phyloP scores from a whole-genome alignment of 2,329 filamentous ascomycete species.

The Penicillium sp. region DNA sequence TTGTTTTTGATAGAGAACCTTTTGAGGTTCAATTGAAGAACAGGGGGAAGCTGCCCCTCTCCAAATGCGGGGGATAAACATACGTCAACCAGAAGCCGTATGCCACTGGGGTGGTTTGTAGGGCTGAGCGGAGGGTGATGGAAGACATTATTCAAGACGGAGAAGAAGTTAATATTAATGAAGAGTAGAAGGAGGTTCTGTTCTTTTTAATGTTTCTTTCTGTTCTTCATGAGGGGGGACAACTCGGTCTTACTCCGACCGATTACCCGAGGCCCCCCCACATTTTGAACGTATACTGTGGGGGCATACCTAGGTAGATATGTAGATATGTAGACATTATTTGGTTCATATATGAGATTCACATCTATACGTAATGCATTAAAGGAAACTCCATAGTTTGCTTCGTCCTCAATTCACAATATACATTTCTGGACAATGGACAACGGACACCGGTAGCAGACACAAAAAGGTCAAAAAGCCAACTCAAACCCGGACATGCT shows the following conservation, averaged over 20 bases:
- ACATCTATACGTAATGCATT: too few species aligned
- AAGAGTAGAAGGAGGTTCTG: neutral
- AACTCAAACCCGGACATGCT: too few species aligned
- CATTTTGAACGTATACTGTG: neutral
- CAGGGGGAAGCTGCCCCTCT: neutral
- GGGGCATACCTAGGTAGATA: too few species aligned
- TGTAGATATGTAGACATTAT: too few species aligned
- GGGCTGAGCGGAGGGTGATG: constrained; percentile 13
- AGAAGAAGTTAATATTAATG: neutral
- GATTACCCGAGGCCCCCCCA: constrained; percentile 12
- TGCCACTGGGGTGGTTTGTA: constrained; percentile 19
- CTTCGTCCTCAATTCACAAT: too few species aligned
- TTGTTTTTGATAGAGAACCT: too few species aligned
- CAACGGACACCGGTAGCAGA: too few species aligned
- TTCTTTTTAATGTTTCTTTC: neutral
- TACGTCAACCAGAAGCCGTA: constrained; percentile 41
- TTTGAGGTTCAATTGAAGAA: neutral
- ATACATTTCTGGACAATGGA: too few species aligned
- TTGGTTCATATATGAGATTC: too few species aligned
- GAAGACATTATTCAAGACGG: neutral
- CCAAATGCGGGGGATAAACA: constrained; percentile 8
- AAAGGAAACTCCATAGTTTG: too few species aligned
- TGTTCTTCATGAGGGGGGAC: constrained; percentile 1
- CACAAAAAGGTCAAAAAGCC: too few species aligned
- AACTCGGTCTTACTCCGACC: constrained; percentile 13